These are phyloP conservation scores for Talaromyces sp. DNA, from an alignment of 2,329 filamentous ascomycete genomes.

Conservation along the genomic window DNA sequence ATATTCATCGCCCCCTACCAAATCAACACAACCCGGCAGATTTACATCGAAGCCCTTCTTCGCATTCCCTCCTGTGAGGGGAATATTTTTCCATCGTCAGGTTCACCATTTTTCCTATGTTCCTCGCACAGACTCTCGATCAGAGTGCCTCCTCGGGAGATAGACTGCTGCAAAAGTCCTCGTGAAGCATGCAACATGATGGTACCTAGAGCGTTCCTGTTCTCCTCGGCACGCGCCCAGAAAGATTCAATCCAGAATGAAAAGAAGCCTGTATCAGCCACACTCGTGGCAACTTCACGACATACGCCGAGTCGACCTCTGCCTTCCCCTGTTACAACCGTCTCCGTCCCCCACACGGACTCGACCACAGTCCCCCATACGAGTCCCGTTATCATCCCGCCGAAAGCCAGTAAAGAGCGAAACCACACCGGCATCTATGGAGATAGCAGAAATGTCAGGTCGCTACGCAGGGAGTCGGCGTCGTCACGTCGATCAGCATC, in stretches of 20 bases:
- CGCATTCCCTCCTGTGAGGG: background rate
- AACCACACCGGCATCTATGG: constrained; percentile 13
- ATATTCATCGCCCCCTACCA: background rate
- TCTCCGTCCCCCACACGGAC: constrained; percentile 11
- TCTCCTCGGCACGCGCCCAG: constrained; percentile 28
- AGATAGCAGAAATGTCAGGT: constrained; percentile 18
- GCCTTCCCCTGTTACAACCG: constrained; percentile 18
- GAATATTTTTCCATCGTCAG: background rate
- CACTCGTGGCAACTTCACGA: constrained; percentile 9
- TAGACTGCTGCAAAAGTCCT: constrained; percentile 18
- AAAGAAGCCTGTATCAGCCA: constrained; percentile 12
- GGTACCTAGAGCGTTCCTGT: constrained; percentile 38
- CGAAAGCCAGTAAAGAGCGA: constrained; percentile 26
- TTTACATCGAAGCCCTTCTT: background rate
- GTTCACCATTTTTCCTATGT: constrained; percentile 27
- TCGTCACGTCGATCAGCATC: constrained; percentile 25
- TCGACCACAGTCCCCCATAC: constrained; percentile 21
- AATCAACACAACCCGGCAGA: background rate
- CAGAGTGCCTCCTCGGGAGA: constrained; percentile 37
- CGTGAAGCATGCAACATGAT: constrained; percentile 31
- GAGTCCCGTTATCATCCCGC: constrained; percentile 33
- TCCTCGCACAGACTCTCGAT: constrained; percentile 36
- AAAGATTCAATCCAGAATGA: constrained; percentile 19
- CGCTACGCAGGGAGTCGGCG: constrained; percentile 17
- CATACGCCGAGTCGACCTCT: constrained; percentile 8